phyloP scores from a whole-genome alignment of 257 asterid genomes.

The Solanum pimpinellifolium region DNA sequence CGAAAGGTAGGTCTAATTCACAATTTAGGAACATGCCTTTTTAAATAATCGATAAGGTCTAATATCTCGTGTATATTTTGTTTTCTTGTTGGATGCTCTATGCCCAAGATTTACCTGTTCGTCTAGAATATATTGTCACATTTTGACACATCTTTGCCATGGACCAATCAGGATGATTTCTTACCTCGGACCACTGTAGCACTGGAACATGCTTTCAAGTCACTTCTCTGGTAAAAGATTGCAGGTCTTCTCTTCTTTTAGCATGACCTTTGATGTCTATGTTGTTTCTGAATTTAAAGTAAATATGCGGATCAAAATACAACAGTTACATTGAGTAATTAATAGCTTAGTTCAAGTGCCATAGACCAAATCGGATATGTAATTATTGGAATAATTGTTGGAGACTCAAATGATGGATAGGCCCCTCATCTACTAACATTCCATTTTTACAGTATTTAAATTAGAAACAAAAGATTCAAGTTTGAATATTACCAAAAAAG shows the following conservation, averaged over 20 bases:
- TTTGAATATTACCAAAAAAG: not conserved
- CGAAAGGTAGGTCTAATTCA: not conserved
- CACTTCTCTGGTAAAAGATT: slow-evolving; percentile 90
- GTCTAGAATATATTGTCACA: not conserved
- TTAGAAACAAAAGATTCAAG: not conserved
- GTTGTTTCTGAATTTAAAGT: not conserved
- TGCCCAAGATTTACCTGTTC: not conserved
- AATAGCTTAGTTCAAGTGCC: not conserved
- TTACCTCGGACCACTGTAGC: slow-evolving; percentile 97
- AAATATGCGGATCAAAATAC: not conserved
- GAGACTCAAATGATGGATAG: not conserved
- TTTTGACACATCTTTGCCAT: not conserved
- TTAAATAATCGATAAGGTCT: not conserved
- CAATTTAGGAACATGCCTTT: not conserved
- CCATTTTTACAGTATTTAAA: not conserved
- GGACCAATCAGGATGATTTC: slow-evolving; percentile 77
- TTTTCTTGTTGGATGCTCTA: not conserved
- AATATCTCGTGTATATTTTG: not conserved
- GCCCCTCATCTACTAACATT: not conserved
- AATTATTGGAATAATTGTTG: not conserved
- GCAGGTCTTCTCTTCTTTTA: slow-evolving; percentile 42
- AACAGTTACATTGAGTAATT: not conserved
- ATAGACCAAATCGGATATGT: not conserved
- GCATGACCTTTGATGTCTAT: not conserved
- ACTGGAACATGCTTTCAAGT: slow-evolving; percentile 61